phyloP scores from a whole-genome alignment of 305 asterid genomes.

The Petunia hybrid region DNA sequence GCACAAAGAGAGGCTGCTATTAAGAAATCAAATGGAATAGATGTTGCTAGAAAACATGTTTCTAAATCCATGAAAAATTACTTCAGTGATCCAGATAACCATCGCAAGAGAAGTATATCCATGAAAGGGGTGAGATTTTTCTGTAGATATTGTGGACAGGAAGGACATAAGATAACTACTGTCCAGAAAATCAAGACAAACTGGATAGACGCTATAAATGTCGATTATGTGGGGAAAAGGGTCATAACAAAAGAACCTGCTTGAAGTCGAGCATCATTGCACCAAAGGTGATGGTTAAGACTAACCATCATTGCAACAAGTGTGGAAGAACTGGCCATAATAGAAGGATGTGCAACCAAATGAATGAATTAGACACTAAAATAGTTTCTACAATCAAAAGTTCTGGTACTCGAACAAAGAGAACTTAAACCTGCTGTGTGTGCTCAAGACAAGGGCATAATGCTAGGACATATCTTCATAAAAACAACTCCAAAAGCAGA shows the following conservation, averaged over 20 bases:
- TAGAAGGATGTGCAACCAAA: conserved; percentile 70
- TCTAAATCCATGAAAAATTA: conserved; percentile 88
- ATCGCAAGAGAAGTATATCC: conserved; percentile 83
- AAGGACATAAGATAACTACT: conserved; percentile 87
- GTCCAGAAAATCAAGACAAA: conserved; percentile 63
- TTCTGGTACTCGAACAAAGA: conserved; percentile 36
- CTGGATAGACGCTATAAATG: conserved; percentile 64
- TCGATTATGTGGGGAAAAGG: conserved; percentile 77
- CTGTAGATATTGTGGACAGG: conserved; percentile 78
- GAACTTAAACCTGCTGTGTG: conserved; percentile 50
- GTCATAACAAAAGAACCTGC: conserved; percentile 92
- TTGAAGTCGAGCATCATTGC: conserved; percentile 50
- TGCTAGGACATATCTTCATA: conserved; percentile 60
- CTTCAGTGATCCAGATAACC: conserved; percentile 86
- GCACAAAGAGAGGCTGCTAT: conserved; percentile 96
- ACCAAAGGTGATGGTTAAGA: conserved; percentile 36
- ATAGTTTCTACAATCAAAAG: conserved; percentile 34
- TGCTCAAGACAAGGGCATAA: conserved; percentile 66
- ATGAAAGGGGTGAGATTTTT: conserved; percentile 81
- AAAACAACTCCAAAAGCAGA: conserved; percentile 31
- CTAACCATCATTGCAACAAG: conserved; percentile 62
- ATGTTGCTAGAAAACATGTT: conserved; percentile 81
- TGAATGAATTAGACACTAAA: conserved; percentile 38
- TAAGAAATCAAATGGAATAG: conserved; percentile 84
- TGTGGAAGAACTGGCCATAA: conserved; percentile 82